Percentiles rank a stretch among this genome's conserved stretches.
phyloP scores from a whole-genome alignment of 2,329 filamentous ascomycete genomes.

The Massarina eburnea region DNA sequence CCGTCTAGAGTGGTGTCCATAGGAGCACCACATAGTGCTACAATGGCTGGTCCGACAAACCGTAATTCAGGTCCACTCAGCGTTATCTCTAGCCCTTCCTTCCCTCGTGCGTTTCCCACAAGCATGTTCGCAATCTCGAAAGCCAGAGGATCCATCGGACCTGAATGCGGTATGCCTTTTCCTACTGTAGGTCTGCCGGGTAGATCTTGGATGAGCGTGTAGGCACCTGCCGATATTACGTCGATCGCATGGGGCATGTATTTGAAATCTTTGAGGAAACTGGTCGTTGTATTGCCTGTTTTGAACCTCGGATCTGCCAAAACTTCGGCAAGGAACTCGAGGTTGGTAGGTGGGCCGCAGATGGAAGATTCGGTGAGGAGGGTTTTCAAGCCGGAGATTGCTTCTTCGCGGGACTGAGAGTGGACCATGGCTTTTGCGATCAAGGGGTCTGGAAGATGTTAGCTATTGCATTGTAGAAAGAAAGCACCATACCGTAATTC shows the following conservation, averaged over 20 bases:
- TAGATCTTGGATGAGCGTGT: constrained; percentile 61
- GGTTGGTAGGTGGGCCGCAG: constrained; percentile 59
- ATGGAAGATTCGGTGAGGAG: constrained; percentile 51
- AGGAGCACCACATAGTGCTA: constrained; percentile 60
- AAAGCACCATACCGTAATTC: constrained; percentile 52
- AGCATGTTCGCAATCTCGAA: constrained; percentile 62
- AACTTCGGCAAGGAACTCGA: constrained; percentile 58
- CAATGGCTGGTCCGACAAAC: constrained; percentile 57
- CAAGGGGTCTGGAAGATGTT: constrained; percentile 49
- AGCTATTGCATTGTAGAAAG: background rate
- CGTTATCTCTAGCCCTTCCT: constrained; percentile 62
- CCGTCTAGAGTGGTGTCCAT: constrained; percentile 57
- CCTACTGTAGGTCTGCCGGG: constrained; percentile 60
- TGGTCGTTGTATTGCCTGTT: constrained; percentile 58
- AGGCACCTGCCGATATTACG: constrained; percentile 58
- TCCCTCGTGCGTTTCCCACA: constrained; percentile 56
- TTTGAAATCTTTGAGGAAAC: constrained; percentile 55
- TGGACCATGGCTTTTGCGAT: constrained; percentile 63
- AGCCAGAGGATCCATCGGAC: constrained; percentile 64
- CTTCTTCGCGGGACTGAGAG: constrained; percentile 42
- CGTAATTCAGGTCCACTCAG: constrained; percentile 60
- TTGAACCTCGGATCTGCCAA: constrained; percentile 50
- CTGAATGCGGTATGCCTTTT: constrained; percentile 60
- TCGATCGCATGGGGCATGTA: constrained; percentile 57
- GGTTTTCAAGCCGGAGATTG: constrained; percentile 49